Percentiles rank a stretch among this genome's conserved stretches.
Evolutionary conservation across 805 yeast genomes (phyloP).

Genomic region (Metschnikowia matae): DNA sequence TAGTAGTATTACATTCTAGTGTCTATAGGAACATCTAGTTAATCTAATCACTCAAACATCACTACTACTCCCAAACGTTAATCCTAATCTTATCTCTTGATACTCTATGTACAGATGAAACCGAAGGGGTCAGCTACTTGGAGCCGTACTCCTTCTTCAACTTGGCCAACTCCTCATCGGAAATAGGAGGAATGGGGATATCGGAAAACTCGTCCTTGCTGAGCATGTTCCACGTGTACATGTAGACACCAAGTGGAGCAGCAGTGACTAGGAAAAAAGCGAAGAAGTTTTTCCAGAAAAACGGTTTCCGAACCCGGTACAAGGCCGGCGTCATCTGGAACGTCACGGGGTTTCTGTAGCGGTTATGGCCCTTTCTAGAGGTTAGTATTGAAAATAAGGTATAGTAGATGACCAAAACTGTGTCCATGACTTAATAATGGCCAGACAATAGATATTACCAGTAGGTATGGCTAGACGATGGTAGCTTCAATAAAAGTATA

Average conservation of each 20-base stretch:
- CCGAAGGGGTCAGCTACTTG: conserved; percentile 18
- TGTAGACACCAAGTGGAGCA: conserved; percentile 66
- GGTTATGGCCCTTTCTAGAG: conserved; percentile 39
- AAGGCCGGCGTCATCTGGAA: conserved; percentile 92
- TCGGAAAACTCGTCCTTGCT: conserved; percentile 81
- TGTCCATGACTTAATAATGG: not conserved
- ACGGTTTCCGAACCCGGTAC: conserved; percentile 85
- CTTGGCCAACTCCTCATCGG: conserved; percentile 68
- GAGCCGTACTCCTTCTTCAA: conserved; percentile 70
- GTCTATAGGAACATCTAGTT: too few species aligned
- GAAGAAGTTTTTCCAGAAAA: conserved; percentile 69
- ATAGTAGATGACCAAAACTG: not conserved
- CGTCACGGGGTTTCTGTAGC: conserved; percentile 58
- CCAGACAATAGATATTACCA: too few species aligned
- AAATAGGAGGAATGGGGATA: conserved; percentile 90
- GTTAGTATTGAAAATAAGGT: conserved; percentile 11
- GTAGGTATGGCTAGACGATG: too few species aligned
- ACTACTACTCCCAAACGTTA: too few species aligned
- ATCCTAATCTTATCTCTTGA: too few species aligned
- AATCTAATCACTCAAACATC: too few species aligned
- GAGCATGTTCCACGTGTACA: conserved; percentile 58
- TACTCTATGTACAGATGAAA: too few species aligned
- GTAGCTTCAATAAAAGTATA: too few species aligned
- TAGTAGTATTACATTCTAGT: too few species aligned
- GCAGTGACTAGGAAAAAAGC: conserved; percentile 56